Evolutionary conservation across 192 early-diverging fungal genomes (phyloP).

Genomic region (Piromyces finnis): DNA sequence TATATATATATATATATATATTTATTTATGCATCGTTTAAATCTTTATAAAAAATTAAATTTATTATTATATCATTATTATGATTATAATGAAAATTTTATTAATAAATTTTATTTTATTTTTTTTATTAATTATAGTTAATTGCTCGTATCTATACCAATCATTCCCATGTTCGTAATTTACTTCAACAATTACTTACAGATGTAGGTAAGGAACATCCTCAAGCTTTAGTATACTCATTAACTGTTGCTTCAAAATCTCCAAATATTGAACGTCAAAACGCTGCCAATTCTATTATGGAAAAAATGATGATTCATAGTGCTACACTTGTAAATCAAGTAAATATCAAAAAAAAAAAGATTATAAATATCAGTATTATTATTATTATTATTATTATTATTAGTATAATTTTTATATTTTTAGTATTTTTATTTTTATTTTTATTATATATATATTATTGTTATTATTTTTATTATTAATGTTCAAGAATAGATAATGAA

Average conservation of each 20-base stretch:
- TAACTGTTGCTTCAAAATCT: conserved; percentile 89
- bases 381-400: too few species aligned
- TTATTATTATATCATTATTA: too few species aligned
- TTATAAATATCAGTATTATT: too few species aligned
- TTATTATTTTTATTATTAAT: too few species aligned
- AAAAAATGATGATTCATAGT: conserved; percentile 71
- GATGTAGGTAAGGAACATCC: conserved; percentile 89
- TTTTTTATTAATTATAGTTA: too few species aligned
- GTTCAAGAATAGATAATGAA: too few species aligned
- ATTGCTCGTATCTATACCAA: conserved; percentile 83
- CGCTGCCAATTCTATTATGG: conserved; percentile 73
- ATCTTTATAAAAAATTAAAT: too few species aligned
- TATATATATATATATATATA: neutral
- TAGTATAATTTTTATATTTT: too few species aligned
- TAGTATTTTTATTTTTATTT: too few species aligned
- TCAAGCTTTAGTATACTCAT: conserved; percentile 90
- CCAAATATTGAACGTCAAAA: conserved; percentile 48
- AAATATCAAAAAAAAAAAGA: neutral
- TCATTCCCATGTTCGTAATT: conserved; percentile 47
- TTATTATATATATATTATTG: too few species aligned
- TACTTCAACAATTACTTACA: conserved; percentile 74
- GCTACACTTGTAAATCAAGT: conserved; percentile 74
- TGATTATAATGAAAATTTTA: neutral
- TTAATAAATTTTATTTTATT: conserved; percentile 2
- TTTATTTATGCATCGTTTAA: too few species aligned